A percentile compares a stretch with the other conserved stretches of the same genome.
Evolutionary conservation across 257 asterid genomes (phyloP).

Genomic region (Paulownia fortunei): DNA sequence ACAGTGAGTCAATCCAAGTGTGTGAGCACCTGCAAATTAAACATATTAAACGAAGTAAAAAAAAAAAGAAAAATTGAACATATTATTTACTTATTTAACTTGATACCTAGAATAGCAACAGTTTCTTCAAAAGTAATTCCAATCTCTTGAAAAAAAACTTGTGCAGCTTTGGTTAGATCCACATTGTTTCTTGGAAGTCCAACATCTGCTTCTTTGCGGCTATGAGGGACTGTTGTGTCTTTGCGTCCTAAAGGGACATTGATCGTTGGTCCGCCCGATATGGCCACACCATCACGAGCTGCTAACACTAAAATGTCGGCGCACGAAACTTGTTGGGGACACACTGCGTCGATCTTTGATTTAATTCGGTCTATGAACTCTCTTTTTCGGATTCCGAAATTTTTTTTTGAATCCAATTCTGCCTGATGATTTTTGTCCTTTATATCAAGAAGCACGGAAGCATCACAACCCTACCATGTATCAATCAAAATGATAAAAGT

Average conservation of each 20-base stretch:
- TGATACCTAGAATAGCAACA: constrained; percentile 46
- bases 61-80: too few species aligned
- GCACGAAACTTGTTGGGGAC: constrained; percentile 48
- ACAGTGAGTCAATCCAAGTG: constrained; percentile 46
- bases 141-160: constrained; percentile 27
- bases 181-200: constrained; percentile 40
- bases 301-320: constrained; percentile 50
- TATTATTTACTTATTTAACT: too few species aligned
- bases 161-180: constrained; percentile 17
- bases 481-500: background rate
- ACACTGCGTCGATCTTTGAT: constrained; percentile 35
- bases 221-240: constrained; percentile 39
- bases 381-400: constrained; percentile 47
- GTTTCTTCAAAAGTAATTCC: constrained; percentile 48
- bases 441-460: constrained; percentile 47
- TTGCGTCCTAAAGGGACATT: constrained; percentile 43
- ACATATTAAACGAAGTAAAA: too few species aligned
- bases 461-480: constrained; percentile 47
- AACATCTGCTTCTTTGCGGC: constrained; percentile 29
- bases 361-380: constrained; percentile 40
- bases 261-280: constrained; percentile 48
- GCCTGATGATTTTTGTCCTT: background rate
- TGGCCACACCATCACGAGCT: constrained; percentile 46
- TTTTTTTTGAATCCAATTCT: constrained; percentile 38
- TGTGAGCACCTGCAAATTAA: constrained; percentile 41